Base-by-base conservation (phyloP, 805 yeast species). In the Kluyveromyces siamensis region DNA sequence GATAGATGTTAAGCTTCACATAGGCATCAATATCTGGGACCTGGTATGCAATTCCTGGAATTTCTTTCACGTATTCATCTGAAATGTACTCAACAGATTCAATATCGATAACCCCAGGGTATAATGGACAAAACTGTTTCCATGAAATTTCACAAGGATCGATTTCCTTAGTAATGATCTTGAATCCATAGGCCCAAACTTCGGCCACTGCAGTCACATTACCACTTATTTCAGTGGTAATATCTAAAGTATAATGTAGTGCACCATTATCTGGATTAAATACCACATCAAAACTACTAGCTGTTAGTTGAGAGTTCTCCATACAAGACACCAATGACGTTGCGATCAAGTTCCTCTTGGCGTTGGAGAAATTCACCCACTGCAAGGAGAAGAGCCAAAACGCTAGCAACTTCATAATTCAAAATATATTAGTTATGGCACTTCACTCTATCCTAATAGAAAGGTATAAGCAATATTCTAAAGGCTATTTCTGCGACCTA, bases 71-170 rank as follows among this genome's bases (percentile, higher is more conserved):
- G 54, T 81, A 79, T 17, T 60, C 56, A 10, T 68, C 56, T 17
- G 79, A 66, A 27, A 83, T 72, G 53, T 85, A 79, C 63, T 80
- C 77, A 49, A 83, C 69, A 19, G 93, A 80, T 54, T 84, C 83
- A 46, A 90, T 76, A 57, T 85, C 87, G 60, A 90, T 77, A 38
- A 79, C 68, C 33, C 96, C 96, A 0, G 96, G 90, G 57, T 73
- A 81, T 35, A 90, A 65, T 1, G 96, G 96, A 68, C 97, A 90
- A 62, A 90, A 86, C 69, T 90, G 95, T 61, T 84, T 84, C 84
- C 95, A 83, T 46, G 78, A 66, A 39, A 71, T 48, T 5, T 56
- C 42, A 70, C 97, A 90, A 50, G 87, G 69, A 60, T 87, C 77
- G 45, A 89, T 64, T 1, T 62, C 59, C 57, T 74, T 70, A 6